These are phyloP conservation scores for Emericellopsis atlantica DNA, from an alignment of 2,329 filamentous ascomycete genomes.

Conservation along the genomic window DNA sequence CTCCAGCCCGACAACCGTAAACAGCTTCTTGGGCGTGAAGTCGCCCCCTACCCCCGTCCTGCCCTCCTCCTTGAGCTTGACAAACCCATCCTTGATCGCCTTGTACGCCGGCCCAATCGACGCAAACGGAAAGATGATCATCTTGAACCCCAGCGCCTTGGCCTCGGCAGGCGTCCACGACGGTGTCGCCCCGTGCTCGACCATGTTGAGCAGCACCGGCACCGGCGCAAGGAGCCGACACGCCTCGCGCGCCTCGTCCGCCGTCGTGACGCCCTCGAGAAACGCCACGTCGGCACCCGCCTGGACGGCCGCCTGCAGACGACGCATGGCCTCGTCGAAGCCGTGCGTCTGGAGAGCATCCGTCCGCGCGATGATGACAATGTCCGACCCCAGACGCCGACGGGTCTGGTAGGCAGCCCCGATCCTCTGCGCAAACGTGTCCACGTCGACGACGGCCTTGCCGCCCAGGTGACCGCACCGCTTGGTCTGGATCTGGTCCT, in stretches of 20 bases:
- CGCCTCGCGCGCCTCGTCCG: conserved; percentile 32
- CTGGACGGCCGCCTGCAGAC: conserved; percentile 35
- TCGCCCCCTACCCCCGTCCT: conserved; percentile 21
- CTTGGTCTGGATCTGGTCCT: conserved; percentile 52
- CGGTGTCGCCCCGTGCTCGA: conserved; percentile 42
- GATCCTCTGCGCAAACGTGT: conserved; percentile 42
- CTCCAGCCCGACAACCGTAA: conserved; percentile 36
- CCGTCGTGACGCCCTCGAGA: conserved; percentile 42
- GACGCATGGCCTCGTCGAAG: conserved; percentile 39
- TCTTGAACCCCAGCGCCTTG: conserved; percentile 39
- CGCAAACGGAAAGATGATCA: conserved; percentile 44
- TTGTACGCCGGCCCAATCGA: conserved; percentile 32
- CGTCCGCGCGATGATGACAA: conserved; percentile 53
- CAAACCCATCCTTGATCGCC: conserved; percentile 23
- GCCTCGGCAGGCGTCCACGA: conserved; percentile 38
- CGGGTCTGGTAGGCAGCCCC: conserved; percentile 39
- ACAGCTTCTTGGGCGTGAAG: conserved; percentile 31
- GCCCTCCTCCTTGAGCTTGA: conserved; percentile 22
- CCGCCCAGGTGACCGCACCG: conserved; percentile 51
- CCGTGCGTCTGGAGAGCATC: conserved; percentile 45
- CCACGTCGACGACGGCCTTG: conserved; percentile 42
- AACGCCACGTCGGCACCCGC: conserved; percentile 48
- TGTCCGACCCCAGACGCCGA: conserved; percentile 33
- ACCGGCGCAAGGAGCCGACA: conserved; percentile 32
- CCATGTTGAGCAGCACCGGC: conserved; percentile 44